phyloP scores from a whole-genome alignment of 1,139 yeast species.

The Protomyces inundatus region DNA sequence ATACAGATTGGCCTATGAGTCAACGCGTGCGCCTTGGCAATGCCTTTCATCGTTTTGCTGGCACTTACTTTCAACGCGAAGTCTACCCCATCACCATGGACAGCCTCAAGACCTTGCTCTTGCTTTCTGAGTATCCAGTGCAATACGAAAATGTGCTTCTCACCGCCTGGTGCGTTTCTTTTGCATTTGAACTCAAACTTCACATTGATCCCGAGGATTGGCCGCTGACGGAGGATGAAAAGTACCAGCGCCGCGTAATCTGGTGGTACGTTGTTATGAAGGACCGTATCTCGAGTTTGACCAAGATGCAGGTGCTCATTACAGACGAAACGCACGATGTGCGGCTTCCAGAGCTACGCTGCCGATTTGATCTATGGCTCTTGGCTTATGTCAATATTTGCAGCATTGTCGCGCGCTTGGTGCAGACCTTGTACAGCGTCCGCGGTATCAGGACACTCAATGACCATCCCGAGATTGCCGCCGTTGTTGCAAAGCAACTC shows the following conservation, averaged over 20 bases:
- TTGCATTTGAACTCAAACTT: constrained; percentile 11
- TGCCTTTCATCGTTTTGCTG: constrained; percentile 9
- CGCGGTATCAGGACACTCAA: background rate
- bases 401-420: background rate
- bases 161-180: constrained; percentile 12
- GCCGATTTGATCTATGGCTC: background rate
- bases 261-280: constrained; percentile 7
- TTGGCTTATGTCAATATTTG: background rate
- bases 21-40: constrained; percentile 8
- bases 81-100: constrained; percentile 8
- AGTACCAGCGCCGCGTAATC: background rate
- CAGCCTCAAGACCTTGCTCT: background rate
- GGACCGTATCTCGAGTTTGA: constrained; percentile 1
- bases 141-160: constrained; percentile 3
- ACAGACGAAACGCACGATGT: background rate
- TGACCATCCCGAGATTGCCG: constrained; percentile 1
- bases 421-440: background rate
- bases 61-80: constrained; percentile 15
- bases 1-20: constrained; percentile 5
- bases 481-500: background rate
- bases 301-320: background rate
- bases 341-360: background rate
- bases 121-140: constrained; percentile 5
- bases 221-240: constrained; percentile 15
- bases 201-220: constrained; percentile 17